These are phyloP conservation scores for Thalia dealbata DNA, from an alignment of 176 grass and related monocot species.

Conservation along the genomic window DNA sequence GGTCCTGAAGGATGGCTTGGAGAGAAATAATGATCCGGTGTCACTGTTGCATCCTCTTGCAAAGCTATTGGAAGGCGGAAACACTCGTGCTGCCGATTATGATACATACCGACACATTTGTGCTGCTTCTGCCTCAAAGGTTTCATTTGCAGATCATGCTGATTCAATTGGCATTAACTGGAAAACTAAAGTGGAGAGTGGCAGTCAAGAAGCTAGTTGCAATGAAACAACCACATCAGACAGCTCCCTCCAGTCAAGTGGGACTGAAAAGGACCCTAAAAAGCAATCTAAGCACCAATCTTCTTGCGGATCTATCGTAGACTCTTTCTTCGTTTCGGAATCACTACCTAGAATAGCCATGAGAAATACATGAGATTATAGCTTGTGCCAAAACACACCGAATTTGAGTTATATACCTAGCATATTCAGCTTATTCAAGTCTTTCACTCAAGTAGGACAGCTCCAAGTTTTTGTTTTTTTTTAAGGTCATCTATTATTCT, in stretches of 20 bases:
- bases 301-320: conserved; percentile 37
- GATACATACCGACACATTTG: conserved; percentile 75
- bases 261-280: conserved; percentile 5
- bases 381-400: background rate
- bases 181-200: conserved; percentile 14
- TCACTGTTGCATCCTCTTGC: conserved; percentile 68
- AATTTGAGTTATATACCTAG: background rate
- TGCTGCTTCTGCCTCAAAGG: conserved; percentile 42
- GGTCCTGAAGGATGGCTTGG: conserved; percentile 57
- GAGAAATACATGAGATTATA: conserved; percentile 12
- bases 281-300: conserved; percentile 19
- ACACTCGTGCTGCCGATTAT: conserved; percentile 57
- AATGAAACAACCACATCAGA: conserved; percentile 8
- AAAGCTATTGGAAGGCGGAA: conserved; percentile 70
- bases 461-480: background rate
- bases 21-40: conserved; percentile 45
- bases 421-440: background rate
- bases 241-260: background rate
- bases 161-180: conserved; percentile 42
- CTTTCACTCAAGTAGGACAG: background rate
- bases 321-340: conserved; percentile 26
- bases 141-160: conserved; percentile 80
- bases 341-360: conserved; percentile 15
- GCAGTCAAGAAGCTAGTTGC: conserved; percentile 9
- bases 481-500: no score